These are phyloP conservation scores for Verticillium zaregamsianum DNA, from an alignment of 2,329 filamentous ascomycete species.

Conservation along the genomic window DNA sequence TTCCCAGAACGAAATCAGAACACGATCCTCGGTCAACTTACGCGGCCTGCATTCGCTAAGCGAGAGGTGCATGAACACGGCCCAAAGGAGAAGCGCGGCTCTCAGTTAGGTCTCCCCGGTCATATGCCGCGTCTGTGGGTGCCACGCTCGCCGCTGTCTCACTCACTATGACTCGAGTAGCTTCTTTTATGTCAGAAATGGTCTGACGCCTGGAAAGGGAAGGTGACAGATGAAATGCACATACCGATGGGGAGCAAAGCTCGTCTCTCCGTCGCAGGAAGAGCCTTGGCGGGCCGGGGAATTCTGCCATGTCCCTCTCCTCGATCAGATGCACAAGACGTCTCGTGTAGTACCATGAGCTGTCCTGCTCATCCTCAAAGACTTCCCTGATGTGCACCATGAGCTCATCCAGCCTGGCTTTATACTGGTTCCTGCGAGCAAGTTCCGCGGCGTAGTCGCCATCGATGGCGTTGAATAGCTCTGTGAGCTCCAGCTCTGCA, in stretches of 20 bases:
- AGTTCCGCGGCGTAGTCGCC: background rate
- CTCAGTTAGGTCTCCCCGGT: background rate
- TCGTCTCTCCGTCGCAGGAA: background rate
- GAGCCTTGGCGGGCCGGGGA: background rate
- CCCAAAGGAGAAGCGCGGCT: background rate
- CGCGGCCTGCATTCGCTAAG: background rate
- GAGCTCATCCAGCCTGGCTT: background rate
- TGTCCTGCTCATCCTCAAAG: background rate
- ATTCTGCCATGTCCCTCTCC: background rate
- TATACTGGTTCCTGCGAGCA: background rate
- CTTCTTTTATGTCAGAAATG: background rate
- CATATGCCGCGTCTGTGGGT: background rate
- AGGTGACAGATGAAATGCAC: background rate
- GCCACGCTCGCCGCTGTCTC: background rate
- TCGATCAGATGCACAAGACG: background rate
- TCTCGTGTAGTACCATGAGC: background rate
- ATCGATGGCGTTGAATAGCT: slow-evolving; percentile 1
- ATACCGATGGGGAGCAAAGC: background rate
- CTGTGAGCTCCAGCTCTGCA: background rate
- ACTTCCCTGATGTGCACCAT: slow-evolving; percentile 1
- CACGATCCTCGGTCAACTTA: background rate
- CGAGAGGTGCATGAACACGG: background rate
- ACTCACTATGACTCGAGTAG: background rate
- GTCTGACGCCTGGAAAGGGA: background rate
- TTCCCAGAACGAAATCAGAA: background rate